Conservation (phyloP, 805 yeast genomes). For the Candida sakaeoensis region DNA sequence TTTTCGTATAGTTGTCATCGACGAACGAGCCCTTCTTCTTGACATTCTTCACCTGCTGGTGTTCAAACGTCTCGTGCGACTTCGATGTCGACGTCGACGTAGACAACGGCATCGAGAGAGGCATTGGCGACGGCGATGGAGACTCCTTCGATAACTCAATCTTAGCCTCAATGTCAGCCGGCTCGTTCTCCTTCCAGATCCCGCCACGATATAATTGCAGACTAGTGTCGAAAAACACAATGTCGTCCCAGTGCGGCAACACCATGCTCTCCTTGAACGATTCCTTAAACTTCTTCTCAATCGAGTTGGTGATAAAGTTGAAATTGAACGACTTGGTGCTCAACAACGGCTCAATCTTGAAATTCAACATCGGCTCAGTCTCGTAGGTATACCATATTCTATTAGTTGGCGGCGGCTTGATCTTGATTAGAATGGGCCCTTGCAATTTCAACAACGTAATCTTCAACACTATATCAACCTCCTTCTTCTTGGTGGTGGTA, state of each 20-base stretch:
- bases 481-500: slow-evolving; percentile 67
- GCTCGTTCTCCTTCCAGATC: slow-evolving; percentile 59
- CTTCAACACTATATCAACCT: slow-evolving; percentile 69
- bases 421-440: slow-evolving; percentile 65
- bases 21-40: slow-evolving; percentile 13
- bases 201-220: slow-evolving; percentile 86
- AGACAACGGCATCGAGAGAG: too few relatives aligned
- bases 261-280: slow-evolving; percentile 79
- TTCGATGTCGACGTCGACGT: too few relatives aligned
- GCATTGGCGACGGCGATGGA: background rate
- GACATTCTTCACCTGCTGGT: slow-evolving; percentile 22
- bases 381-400: slow-evolving; percentile 90
- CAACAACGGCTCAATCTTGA: slow-evolving; percentile 86
- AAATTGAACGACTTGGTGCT: slow-evolving; percentile 79
- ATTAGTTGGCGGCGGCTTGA: slow-evolving; percentile 89
- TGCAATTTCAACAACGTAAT: slow-evolving; percentile 64
- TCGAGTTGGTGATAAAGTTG: slow-evolving; percentile 72
- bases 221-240: slow-evolving; percentile 62
- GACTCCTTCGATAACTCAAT: slow-evolving; percentile 8
- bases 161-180: slow-evolving; percentile 10
- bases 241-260: slow-evolving; percentile 84
- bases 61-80: slow-evolving; percentile 19
- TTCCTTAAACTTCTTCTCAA: slow-evolving; percentile 74
- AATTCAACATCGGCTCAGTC: slow-evolving; percentile 67
- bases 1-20: background rate